These are phyloP conservation scores for Bimuria novae-zelandiae DNA, from an alignment of 2,329 filamentous ascomycete species.

Conservation along the genomic window DNA sequence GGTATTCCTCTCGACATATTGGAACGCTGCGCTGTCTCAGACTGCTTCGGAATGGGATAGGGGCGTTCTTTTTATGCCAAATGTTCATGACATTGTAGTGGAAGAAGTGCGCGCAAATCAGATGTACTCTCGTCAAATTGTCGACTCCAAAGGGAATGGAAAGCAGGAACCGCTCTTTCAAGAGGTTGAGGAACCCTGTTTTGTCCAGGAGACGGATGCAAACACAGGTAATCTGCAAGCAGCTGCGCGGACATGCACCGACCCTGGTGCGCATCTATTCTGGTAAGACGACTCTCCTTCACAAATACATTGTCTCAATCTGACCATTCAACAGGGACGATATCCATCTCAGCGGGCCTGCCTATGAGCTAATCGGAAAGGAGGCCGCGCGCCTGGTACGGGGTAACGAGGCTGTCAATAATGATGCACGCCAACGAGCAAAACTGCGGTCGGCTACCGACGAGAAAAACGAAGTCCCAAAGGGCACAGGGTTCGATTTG, in stretches of 20 bases:
- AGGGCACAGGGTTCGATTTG: constrained; percentile 28
- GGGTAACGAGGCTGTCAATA: constrained; percentile 38
- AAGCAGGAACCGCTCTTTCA: constrained; percentile 39
- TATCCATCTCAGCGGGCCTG: constrained; percentile 39
- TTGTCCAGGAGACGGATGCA: constrained; percentile 22
- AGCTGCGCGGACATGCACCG: constrained; percentile 37
- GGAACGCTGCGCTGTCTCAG: constrained; percentile 41
- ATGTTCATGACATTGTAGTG: constrained; percentile 40
- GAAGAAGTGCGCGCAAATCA: constrained; percentile 41
- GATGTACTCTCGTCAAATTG: constrained; percentile 35
- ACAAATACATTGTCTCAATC: constrained; percentile 40
- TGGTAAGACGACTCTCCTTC: constrained; percentile 32
- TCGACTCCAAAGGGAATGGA: constrained; percentile 39
- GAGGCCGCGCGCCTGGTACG: constrained; percentile 41
- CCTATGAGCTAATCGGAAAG: constrained; percentile 43
- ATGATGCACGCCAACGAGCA: constrained; percentile 23
- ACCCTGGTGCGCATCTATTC: constrained; percentile 40
- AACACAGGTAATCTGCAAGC: constrained; percentile 27
- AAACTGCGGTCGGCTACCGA: constrained; percentile 17
- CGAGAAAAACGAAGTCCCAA: constrained; percentile 19
- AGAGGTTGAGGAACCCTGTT: constrained; percentile 41
- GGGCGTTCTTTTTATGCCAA: constrained; percentile 39
- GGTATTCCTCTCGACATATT: constrained; percentile 41
- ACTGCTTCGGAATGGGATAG: constrained; percentile 35
- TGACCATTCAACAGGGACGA: constrained; percentile 41